A percentile compares a stretch with the other conserved stretches of the same genome.
Conservation (phyloP, 2,329 filamentous ascomycete genomes). For the Colletotrichum sp. region DNA sequence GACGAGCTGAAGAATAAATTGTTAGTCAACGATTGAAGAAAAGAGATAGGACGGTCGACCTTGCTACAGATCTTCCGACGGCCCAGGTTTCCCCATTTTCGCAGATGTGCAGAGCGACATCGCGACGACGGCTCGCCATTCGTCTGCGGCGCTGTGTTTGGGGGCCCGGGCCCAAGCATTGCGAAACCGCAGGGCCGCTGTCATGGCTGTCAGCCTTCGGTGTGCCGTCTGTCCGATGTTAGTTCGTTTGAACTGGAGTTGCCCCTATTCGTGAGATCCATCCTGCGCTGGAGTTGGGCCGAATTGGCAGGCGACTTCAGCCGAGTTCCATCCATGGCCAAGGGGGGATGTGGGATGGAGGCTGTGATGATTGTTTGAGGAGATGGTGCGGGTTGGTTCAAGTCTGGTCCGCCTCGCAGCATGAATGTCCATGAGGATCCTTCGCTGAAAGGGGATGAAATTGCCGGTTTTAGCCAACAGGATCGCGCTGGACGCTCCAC, state of each 20-base stretch:
- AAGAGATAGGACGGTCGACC: not conserved
- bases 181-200: not conserved
- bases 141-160: not conserved
- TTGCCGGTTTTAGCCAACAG: not conserved
- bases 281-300: not conserved
- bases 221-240: not conserved
- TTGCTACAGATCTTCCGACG: constrained; percentile 14
- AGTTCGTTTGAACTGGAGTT: not conserved
- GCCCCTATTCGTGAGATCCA: not conserved
- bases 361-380: not conserved
- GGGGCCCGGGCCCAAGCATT: not conserved
- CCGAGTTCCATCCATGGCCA: not conserved
- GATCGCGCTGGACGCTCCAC: not conserved
- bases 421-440: not conserved
- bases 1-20: not conserved
- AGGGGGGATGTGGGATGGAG: not conserved
- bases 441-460: not conserved
- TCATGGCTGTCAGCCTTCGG: not conserved
- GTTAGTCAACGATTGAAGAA: not conserved
- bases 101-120: not conserved
- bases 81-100: constrained; percentile 20
- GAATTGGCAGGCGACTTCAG: not conserved
- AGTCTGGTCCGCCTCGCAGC: not conserved
- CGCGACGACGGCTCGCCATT: not conserved
- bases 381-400: not conserved